These are phyloP conservation scores for Lobosporangium transversale DNA, from an alignment of 192 early-diverging fungal species.

Conservation along the genomic window DNA sequence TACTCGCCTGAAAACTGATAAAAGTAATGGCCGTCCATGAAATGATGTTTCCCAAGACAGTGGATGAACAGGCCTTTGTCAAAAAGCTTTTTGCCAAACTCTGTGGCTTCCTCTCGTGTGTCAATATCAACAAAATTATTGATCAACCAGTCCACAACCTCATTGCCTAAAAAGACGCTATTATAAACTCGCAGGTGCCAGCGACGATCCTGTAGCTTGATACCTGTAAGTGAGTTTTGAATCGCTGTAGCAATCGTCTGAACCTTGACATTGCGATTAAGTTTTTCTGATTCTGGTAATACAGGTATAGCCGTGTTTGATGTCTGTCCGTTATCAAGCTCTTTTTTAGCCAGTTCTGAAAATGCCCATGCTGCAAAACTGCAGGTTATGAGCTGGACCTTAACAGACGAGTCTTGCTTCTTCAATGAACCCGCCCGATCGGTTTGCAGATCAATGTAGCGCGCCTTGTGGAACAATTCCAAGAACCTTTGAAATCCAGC, in stretches of 20 bases:
- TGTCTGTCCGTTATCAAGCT: slow-evolving; percentile 11
- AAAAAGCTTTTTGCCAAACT: slow-evolving; percentile 81
- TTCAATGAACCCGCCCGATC: slow-evolving; percentile 19
- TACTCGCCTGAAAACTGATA: slow-evolving; percentile 75
- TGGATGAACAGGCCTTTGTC: slow-evolving; percentile 78
- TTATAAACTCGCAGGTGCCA: slow-evolving; percentile 88
- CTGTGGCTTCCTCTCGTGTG: slow-evolving; percentile 78
- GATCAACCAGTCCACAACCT: slow-evolving; percentile 91
- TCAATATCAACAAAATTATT: slow-evolving; percentile 78
- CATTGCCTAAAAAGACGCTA: slow-evolving; percentile 80
- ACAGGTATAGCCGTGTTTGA: slow-evolving; percentile 1
- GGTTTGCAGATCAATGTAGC: slow-evolving; percentile 60
- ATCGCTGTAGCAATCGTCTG: slow-evolving; percentile 73
- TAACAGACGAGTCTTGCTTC: slow-evolving; percentile 49
- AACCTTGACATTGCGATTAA: slow-evolving; percentile 53
- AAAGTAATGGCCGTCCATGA: slow-evolving; percentile 93
- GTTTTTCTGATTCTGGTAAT: slow-evolving; percentile 15
- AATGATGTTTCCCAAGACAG: slow-evolving; percentile 66
- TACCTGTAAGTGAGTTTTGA: slow-evolving; percentile 72
- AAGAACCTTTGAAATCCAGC: slow-evolving; percentile 88
- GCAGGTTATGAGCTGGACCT: slow-evolving; percentile 46
- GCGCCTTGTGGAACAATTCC: slow-evolving; percentile 77
- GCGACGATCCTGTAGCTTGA: slow-evolving; percentile 76
- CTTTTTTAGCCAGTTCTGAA: slow-evolving; percentile 34
- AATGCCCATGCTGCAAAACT: slow-evolving; percentile 44